These are phyloP conservation scores for Porphyrellus cyaneotinctus DNA, from an alignment of 768 basidiomycete species.

Conservation along the genomic window DNA sequence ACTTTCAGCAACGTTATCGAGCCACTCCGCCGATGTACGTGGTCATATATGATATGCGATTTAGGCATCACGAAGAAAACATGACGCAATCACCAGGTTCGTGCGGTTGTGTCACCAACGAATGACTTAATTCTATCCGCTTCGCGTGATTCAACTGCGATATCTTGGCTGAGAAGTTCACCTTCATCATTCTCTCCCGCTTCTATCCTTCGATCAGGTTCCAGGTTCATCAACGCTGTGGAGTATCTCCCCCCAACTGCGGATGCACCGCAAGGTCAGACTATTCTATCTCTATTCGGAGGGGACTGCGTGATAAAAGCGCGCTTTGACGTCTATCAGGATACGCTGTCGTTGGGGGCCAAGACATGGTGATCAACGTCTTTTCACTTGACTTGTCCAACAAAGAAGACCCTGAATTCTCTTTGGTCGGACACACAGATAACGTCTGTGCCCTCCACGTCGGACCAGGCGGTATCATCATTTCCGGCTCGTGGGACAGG, in stretches of 20 bases:
- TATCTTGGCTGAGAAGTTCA: slow-evolving; percentile 69
- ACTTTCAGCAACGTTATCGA: slow-evolving; percentile 66
- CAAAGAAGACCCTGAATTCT: slow-evolving; percentile 72
- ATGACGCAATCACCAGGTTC: slow-evolving; percentile 55
- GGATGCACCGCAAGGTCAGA: slow-evolving; percentile 66
- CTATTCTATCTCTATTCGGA: background rate
- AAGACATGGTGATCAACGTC: slow-evolving; percentile 84
- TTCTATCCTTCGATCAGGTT: slow-evolving; percentile 56
- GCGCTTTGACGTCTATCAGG: slow-evolving; percentile 43
- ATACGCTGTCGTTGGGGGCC: slow-evolving; percentile 82
- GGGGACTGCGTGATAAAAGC: background rate
- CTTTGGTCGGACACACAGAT: slow-evolving; percentile 81
- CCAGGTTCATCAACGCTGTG: slow-evolving; percentile 78
- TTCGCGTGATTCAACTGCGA: slow-evolving; percentile 88
- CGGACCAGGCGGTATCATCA: slow-evolving; percentile 64
- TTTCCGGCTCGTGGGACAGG: slow-evolving; percentile 98
- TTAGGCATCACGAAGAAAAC: slow-evolving; percentile 4
- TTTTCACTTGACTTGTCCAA: slow-evolving; percentile 57
- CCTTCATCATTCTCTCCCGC: slow-evolving; percentile 50
- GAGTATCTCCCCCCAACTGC: slow-evolving; percentile 69
- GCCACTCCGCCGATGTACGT: slow-evolving; percentile 73
- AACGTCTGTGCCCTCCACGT: slow-evolving; percentile 87
- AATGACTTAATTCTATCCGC: slow-evolving; percentile 80
- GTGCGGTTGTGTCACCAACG: slow-evolving; percentile 72
- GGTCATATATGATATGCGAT: slow-evolving; percentile 2